These are phyloP conservation scores for Harringtonia lauricola DNA, from an alignment of 2,329 filamentous ascomycete genomes.

Conservation along the genomic window DNA sequence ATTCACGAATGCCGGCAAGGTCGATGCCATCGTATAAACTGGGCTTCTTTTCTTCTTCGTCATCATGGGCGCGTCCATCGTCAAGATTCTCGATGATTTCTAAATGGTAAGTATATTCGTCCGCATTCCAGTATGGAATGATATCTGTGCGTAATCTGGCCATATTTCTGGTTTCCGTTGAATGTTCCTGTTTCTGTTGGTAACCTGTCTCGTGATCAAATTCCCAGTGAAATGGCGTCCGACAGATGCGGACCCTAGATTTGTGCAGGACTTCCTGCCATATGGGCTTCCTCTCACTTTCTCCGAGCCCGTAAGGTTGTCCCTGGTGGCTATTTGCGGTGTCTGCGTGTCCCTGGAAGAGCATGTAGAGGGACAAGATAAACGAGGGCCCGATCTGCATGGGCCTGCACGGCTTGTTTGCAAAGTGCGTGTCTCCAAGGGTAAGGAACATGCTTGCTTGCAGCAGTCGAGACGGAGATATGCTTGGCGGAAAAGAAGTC, in stretches of 20 bases:
- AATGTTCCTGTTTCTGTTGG: constrained; percentile 1
- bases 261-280: constrained; percentile 99
- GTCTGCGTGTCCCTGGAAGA: constrained; percentile 65
- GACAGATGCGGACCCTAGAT: constrained; percentile 67
- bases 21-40: constrained; percentile 27
- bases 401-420: constrained; percentile 46
- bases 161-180: too few relatives aligned
- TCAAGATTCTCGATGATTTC: constrained; percentile 72
- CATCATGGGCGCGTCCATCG: constrained; percentile 42
- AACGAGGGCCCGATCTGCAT: constrained; percentile 85
- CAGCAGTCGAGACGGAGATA: constrained; percentile 81
- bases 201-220: constrained; percentile 29
- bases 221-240: constrained; percentile 48
- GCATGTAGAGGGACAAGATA: constrained; percentile 83
- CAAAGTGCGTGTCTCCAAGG: constrained; percentile 75
- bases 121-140: constrained; percentile 15
- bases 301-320: constrained; percentile 32
- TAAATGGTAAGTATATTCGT: constrained; percentile 65
- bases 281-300: constrained; percentile 53
- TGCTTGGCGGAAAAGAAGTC: constrained; percentile 64
- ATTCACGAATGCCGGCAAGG: constrained; percentile 38
- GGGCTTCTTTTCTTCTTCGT: constrained; percentile 16
- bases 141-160: not conserved
- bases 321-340: constrained; percentile 24
- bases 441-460: constrained; percentile 90